A percentile compares a stretch with the other conserved stretches of the same genome.
These are phyloP conservation scores for Aspergillus texensis DNA, from an alignment of 2,329 filamentous ascomycete genomes.

Conservation along the genomic window DNA sequence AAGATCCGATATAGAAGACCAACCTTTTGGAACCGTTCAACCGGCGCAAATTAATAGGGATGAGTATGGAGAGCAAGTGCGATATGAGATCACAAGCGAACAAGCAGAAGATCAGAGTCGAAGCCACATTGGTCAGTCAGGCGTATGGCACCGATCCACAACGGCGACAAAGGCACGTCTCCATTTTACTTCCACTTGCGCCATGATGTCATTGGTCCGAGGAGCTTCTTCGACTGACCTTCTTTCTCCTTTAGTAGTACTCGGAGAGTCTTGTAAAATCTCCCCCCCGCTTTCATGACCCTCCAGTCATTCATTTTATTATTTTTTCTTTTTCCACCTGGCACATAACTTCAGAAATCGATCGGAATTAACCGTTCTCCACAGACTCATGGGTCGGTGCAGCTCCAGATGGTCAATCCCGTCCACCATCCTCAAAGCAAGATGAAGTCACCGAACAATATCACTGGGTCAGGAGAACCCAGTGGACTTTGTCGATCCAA, in stretches of 20 bases:
- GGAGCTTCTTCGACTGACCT: background rate
- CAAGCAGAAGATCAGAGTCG: background rate
- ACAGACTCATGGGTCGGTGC: constrained; percentile 16
- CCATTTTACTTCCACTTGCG: constrained; percentile 2
- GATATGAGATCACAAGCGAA: constrained; percentile 9
- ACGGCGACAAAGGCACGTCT: constrained; percentile 1
- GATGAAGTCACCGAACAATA: constrained; percentile 24
- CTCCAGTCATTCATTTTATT: background rate
- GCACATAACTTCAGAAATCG: constrained; percentile 9
- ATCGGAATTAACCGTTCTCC: constrained; percentile 19
- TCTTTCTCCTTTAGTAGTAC: background rate
- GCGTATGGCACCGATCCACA: constrained; percentile 1
- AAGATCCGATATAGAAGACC: background rate
- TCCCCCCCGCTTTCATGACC: background rate
- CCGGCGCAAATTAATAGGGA: background rate
- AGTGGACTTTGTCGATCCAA: constrained; percentile 13
- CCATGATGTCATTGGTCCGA: constrained; percentile 10
- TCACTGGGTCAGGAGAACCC: constrained; percentile 11
- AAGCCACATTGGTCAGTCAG: constrained; percentile 1
- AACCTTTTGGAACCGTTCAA: background rate
- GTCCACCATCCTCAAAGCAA: constrained; percentile 10
- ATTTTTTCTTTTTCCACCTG: background rate
- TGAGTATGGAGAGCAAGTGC: background rate
- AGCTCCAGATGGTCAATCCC: constrained; percentile 15
- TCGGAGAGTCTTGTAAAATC: background rate